phyloP scores from a whole-genome alignment of 2,329 filamentous ascomycete species.

The Dactylellina drechsleri region DNA sequence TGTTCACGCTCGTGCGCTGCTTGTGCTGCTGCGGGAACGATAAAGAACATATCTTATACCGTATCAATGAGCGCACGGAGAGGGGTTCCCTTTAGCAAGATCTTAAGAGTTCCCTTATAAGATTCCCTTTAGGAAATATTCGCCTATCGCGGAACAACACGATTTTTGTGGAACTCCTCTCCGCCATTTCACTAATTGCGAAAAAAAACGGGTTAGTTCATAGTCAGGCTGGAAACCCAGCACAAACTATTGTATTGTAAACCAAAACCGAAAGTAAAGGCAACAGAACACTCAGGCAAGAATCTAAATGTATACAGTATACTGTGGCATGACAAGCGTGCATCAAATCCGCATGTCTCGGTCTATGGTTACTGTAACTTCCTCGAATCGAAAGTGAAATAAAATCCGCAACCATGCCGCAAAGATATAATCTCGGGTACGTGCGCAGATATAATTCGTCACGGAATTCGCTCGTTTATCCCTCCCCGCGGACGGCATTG shows the following conservation, averaged over 20 bases:
- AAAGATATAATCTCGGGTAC: slow-evolving; percentile 23
- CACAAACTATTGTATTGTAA: not conserved
- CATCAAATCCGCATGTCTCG: not conserved
- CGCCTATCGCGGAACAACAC: slow-evolving; percentile 55
- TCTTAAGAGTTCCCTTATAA: no score
- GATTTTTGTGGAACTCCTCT: slow-evolving; percentile 52
- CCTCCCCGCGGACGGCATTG: no score
- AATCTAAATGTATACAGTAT: not conserved
- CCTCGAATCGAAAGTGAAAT: not conserved
- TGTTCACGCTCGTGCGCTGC: no score
- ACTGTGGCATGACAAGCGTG: slow-evolving; percentile 34
- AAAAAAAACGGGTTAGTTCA: no score
- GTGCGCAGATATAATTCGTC: slow-evolving; percentile 53
- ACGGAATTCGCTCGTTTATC: no score
- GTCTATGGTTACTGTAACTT: no score
- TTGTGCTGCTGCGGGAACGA: no score
- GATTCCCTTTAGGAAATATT: not conserved
- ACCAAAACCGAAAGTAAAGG: no score
- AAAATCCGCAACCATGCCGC: slow-evolving; percentile 5
- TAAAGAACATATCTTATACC: no score
- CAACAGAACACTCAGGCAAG: not conserved
- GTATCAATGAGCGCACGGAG: no score
- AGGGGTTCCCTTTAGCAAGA: no score
- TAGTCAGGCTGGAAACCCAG: no score
- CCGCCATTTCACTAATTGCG: not conserved